Evolutionary conservation across 768 basidiomycete genomes (phyloP).

Genomic region (Pleurotus tuoliensis): DNA sequence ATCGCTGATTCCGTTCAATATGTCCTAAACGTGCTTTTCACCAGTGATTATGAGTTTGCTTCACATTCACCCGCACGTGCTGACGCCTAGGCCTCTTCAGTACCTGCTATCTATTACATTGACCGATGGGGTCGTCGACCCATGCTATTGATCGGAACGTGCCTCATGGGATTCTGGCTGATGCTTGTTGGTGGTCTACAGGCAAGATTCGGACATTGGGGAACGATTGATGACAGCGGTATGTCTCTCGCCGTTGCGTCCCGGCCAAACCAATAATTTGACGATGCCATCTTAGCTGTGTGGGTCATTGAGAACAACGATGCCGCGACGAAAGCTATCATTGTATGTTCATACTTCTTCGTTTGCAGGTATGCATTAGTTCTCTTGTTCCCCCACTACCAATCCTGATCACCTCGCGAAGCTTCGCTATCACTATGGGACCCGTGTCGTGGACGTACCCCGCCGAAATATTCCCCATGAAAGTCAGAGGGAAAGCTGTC

Average conservation of each 20-base stretch:
- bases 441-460: constrained; percentile 75
- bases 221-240: constrained; percentile 33
- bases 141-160: constrained; percentile 61
- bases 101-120: constrained; percentile 58
- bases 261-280: not conserved
- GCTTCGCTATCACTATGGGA: constrained; percentile 73
- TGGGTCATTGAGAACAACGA: constrained; percentile 57
- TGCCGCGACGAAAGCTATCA: constrained; percentile 61
- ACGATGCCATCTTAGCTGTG: constrained; percentile 13
- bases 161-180: constrained; percentile 74
- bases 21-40: constrained; percentile 47
- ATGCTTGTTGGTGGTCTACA: constrained; percentile 77
- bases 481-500: constrained; percentile 33
- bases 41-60: constrained; percentile 18
- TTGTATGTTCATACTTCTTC: constrained; percentile 74
- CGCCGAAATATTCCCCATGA: constrained; percentile 44
- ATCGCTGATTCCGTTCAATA: constrained; percentile 70
- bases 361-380: constrained; percentile 45
- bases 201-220: constrained; percentile 64
- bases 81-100: constrained; percentile 26
- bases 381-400: not conserved
- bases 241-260: constrained; percentile 10
- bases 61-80: constrained; percentile 39
- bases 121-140: constrained; percentile 80
- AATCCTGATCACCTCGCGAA: constrained; percentile 7